These are phyloP conservation scores for Plasmodium sp. DNA, from an alignment of 169 alveolate genomes.

Conservation along the genomic window DNA sequence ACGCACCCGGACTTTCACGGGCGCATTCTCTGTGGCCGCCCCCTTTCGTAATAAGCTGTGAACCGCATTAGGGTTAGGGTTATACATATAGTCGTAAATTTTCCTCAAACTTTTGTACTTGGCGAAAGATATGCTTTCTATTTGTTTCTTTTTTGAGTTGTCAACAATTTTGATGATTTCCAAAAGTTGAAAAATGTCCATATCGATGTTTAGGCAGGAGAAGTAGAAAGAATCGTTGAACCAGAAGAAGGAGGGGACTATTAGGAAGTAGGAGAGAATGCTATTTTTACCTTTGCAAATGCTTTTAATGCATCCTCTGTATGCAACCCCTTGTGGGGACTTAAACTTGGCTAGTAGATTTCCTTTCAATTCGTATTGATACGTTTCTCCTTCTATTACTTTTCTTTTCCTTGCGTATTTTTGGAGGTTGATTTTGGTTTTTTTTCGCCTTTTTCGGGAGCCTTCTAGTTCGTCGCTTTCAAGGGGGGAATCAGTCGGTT, in stretches of 20 bases:
- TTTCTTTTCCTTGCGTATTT: background rate
- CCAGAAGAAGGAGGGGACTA: slow-evolving; percentile 34
- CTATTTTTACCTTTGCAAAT: slow-evolving; percentile 21
- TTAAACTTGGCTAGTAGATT: slow-evolving; percentile 24
- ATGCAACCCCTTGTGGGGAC: slow-evolving; percentile 15
- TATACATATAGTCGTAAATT: background rate
- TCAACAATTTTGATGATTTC: slow-evolving; percentile 38
- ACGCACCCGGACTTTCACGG: background rate
- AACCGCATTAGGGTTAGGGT: background rate
- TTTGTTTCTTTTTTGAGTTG: slow-evolving; percentile 16
- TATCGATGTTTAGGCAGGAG: slow-evolving; percentile 40
- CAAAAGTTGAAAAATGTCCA: slow-evolving; percentile 29
- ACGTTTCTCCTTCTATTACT: slow-evolving; percentile 18
- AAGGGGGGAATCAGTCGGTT: background rate
- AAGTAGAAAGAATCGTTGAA: slow-evolving; percentile 47
- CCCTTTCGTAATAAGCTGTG: background rate
- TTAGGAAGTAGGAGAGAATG: slow-evolving; percentile 23
- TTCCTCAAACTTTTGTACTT: slow-evolving; percentile 1
- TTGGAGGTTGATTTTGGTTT: background rate
- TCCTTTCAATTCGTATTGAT: slow-evolving; percentile 31
- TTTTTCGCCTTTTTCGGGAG: background rate
- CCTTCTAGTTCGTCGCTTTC: background rate
- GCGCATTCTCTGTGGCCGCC: background rate
- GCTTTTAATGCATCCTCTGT: slow-evolving; percentile 25
- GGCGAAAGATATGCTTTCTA: slow-evolving; percentile 9